Evolutionary conservation across 768 basidiomycete genomes (phyloP), one percentile per base, ranked within the genome.

Genomic region (Pleurotus sapidus): DNA sequence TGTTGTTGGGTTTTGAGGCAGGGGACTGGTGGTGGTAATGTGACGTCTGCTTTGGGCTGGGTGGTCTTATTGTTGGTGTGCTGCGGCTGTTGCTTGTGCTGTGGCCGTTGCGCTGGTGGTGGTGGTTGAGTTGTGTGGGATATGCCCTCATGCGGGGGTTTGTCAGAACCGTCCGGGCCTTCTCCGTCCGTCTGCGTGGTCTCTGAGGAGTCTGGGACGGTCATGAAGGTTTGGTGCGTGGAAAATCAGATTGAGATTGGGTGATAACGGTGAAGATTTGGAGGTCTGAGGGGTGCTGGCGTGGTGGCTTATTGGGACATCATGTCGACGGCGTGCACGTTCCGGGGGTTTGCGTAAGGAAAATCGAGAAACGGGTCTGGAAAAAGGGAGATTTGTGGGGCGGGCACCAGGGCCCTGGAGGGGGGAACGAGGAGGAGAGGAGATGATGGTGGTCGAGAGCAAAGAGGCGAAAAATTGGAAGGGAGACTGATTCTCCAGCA

Each of bases 131-230:
- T 65, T 60, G 42, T 70, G 53, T 54, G 68, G 65, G 55, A 60
- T 65, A 68, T 60, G 56, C 67, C 61, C 49, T 63, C 67, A 68
- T 77, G 76, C 61, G 83, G 80, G 24, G 84, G 83, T 73, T 82
- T 84, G 69, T 87, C 86, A 65, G 83, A 74, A 57, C 79, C 73
- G 65, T 87, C 84, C 48, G 77, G 72, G 49, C 78, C 75, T 60
- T 87, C 86, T 57, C 77, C 75, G 60, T 86, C 84, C 50, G 78
- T 69, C 63, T 79, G 78, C 24, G 81, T 64, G 39, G 82, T 70
- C 59, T 83, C 83, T 64, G 80, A 74, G 55, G 79, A 72, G 62
- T 78, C 75, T 61, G 70, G 74, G 60, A 72, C 70, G 63, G 72
- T 71, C 80, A 82, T 82, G 58, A 56, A 60, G 61, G 61, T 59